These are phyloP conservation scores for Fomitopsis pinicola DNA, from an alignment of 1,284 basidiomycete species.

Conservation along the genomic window DNA sequence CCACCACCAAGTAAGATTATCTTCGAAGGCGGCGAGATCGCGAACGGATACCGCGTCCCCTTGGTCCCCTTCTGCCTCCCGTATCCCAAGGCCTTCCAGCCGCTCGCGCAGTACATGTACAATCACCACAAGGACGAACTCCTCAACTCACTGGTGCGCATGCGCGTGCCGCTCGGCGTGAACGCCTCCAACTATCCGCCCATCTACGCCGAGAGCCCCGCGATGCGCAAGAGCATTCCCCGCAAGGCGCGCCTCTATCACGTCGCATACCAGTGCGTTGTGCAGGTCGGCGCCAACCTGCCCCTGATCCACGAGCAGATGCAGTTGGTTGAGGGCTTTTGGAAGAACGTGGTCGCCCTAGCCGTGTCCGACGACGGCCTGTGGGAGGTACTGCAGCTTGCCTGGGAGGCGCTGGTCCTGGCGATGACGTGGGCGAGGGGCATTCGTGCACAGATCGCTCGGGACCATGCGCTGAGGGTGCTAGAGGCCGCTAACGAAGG, in stretches of 20 bases:
- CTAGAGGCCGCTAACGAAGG: not conserved
- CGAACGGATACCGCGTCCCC: conserved; percentile 13
- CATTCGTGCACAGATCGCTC: not conserved
- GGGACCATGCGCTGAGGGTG: not conserved
- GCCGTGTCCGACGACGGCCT: conserved; percentile 13
- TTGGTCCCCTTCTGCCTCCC: conserved; percentile 17
- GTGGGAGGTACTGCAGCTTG: conserved; percentile 12
- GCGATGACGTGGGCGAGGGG: not conserved
- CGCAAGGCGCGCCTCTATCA: not conserved
- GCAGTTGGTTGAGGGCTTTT: conserved; percentile 9
- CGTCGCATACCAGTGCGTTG: not conserved
- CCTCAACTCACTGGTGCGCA: conserved; percentile 8
- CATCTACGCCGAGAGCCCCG: not conserved
- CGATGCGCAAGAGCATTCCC: not conserved
- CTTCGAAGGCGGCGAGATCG: not conserved
- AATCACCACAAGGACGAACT: conserved; percentile 8
- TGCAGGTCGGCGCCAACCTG: conserved; percentile 1
- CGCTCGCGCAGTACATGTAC: conserved; percentile 16
- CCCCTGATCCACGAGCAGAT: conserved; percentile 6
- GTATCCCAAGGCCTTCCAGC: conserved; percentile 9
- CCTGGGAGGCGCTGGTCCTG: conserved; percentile 12
- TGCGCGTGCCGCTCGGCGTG: no score
- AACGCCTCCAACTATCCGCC: not conserved
- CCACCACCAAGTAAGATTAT: not conserved
- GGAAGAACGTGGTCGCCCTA: conserved; percentile 14